A percentile compares a stretch with the other conserved stretches of the same genome.
phyloP scores from a whole-genome alignment of 495 filamentous ascomycete species.

The Penicillium maclennaniae region DNA sequence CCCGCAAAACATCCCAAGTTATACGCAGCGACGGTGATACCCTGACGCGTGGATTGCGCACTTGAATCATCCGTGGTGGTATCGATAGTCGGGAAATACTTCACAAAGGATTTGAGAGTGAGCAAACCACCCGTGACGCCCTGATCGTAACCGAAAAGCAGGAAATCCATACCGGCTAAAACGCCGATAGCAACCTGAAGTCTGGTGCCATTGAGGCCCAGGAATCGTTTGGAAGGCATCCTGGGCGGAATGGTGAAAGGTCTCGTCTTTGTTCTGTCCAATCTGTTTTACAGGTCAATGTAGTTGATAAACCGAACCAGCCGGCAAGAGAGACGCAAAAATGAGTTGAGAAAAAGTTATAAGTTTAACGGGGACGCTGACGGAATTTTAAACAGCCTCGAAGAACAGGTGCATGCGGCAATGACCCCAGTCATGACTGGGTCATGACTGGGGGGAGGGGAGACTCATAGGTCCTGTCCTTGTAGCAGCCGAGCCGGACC shows the following conservation, averaged over 20 bases:
- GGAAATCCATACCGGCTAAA: conserved; percentile 68
- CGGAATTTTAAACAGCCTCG: conserved; percentile 18
- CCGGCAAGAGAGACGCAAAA: conserved; percentile 2
- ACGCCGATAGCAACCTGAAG: conserved; percentile 66
- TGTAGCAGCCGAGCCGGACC: conserved; percentile 15
- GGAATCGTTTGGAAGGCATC: conserved; percentile 40
- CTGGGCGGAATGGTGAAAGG: conserved; percentile 2
- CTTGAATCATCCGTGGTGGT: conserved; percentile 34
- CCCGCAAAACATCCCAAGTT: conserved; percentile 64
- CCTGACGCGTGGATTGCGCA: conserved; percentile 53
- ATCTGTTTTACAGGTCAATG: background rate
- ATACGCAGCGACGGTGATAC: conserved; percentile 62
- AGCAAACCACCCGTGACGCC: conserved; percentile 60
- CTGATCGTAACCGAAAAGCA: conserved; percentile 57
- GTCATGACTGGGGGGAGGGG: too few species aligned
- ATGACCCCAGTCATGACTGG: conserved; percentile 5
- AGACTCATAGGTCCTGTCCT: conserved; percentile 5
- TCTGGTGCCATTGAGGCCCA: conserved; percentile 62
- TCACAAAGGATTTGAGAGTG: conserved; percentile 50
- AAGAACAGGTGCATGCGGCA: background rate
- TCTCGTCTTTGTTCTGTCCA: background rate
- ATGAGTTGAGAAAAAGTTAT: conserved; percentile 1
- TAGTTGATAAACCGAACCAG: background rate
- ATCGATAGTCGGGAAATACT: conserved; percentile 55
- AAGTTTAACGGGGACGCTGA: conserved; percentile 8